phyloP scores from a whole-genome alignment of 2,329 filamentous ascomycete genomes.

The Apiospora marii region DNA sequence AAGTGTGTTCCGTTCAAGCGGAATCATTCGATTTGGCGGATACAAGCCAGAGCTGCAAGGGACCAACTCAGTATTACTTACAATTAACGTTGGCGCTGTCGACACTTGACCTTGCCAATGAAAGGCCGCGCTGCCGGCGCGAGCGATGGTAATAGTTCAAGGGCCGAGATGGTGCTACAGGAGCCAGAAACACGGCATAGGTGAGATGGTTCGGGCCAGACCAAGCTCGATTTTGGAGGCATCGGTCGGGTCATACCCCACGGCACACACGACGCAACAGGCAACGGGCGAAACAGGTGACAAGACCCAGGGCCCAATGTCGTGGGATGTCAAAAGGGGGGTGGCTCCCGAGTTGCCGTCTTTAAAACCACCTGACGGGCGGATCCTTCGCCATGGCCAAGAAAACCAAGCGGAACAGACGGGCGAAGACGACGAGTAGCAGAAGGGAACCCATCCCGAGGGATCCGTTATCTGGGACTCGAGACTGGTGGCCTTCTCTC shows the following conservation, averaged over 20 bases:
- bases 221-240: neutral
- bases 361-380: neutral
- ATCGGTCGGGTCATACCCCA: neutral
- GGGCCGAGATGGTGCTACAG: slow-evolving; percentile 9
- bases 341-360: slow-evolving; percentile 6
- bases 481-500: neutral
- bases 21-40: neutral
- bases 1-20: slow-evolving; percentile 8
- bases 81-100: neutral
- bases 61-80: neutral
- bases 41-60: neutral
- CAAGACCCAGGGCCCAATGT: neutral
- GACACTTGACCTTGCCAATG: neutral
- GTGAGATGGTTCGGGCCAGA: neutral
- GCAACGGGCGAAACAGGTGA: neutral
- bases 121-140: neutral
- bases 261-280: neutral
- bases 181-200: neutral
- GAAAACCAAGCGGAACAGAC: neutral
- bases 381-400: slow-evolving; percentile 1
- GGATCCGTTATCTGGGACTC: neutral
- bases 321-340: neutral
- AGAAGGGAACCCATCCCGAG: neutral
- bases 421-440: neutral
- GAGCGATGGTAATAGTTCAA: slow-evolving; percentile 5